Conservation (phyloP, 1,284 basidiomycete genomes). For the Sporisorium graminicola region DNA sequence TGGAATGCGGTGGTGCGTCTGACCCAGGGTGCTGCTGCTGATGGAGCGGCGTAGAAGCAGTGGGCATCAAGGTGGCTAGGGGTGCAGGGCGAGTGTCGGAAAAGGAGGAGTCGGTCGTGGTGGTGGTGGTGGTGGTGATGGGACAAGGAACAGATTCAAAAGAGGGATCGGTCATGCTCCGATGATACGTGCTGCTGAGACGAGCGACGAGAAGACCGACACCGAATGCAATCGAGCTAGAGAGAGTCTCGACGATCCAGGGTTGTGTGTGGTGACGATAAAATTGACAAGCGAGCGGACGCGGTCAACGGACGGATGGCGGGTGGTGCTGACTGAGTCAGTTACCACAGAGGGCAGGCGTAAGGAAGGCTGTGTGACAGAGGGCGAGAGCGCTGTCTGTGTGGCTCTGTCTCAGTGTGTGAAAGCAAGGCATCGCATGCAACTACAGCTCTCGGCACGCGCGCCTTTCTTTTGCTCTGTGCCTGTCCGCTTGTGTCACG, state of each 20-base stretch:
- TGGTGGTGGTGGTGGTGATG: background rate
- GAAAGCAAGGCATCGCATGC: conserved; percentile 2
- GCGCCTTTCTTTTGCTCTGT: background rate
- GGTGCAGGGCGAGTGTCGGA: background rate
- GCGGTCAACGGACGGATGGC: background rate
- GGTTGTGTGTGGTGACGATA: background rate
- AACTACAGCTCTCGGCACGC: background rate
- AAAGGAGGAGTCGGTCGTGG: background rate
- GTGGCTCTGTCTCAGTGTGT: background rate
- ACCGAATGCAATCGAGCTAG: conserved; percentile 2
- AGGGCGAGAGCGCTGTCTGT: background rate
- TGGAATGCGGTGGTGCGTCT: conserved; percentile 1
- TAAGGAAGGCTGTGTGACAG: too few relatives aligned
- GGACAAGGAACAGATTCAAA: conserved; percentile 4
- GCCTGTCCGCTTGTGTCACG: conserved; percentile 1
- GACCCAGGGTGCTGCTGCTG: background rate
- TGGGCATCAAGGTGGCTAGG: background rate
- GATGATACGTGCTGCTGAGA: conserved; percentile 1
- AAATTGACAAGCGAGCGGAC: background rate
- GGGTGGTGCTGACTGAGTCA: too few relatives aligned
- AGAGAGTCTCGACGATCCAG: background rate
- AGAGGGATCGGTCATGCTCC: conserved; percentile 32
- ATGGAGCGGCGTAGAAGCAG: background rate
- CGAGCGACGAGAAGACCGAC: background rate
- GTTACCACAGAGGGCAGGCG: too few relatives aligned